Evolutionary conservation across 83 land plant species (phyloP).

Genomic region (Diphasiastrum complanatum): DNA sequence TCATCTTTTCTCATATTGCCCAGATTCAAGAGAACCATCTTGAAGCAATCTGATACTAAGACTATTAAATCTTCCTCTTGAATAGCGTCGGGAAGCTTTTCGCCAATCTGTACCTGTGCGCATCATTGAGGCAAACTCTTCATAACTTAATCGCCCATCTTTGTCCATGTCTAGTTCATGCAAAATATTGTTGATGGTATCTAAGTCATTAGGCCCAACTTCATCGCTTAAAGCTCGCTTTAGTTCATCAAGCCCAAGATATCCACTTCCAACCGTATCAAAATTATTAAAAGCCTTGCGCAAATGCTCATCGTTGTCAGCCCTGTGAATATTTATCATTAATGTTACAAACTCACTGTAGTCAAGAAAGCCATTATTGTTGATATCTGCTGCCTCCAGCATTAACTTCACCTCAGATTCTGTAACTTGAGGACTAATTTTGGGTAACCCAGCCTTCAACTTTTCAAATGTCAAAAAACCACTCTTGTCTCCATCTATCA

Average conservation of each 20-base stretch:
- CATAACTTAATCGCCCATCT: too few species aligned
- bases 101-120: too few species aligned
- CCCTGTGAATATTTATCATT: slow-evolving; percentile 56
- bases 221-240: slow-evolving; percentile 49
- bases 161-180: slow-evolving; percentile 73
- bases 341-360: slow-evolving; percentile 72
- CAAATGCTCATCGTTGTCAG: slow-evolving; percentile 70
- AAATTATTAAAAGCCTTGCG: slow-evolving; percentile 56
- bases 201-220: slow-evolving; percentile 34
- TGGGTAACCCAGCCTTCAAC: slow-evolving; percentile 5
- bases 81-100: too few species aligned
- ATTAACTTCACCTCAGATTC: slow-evolving; percentile 13
- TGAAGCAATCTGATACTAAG: too few species aligned
- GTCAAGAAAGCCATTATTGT: slow-evolving; percentile 61
- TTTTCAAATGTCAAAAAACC: neutral
- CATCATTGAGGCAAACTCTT: too few species aligned
- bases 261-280: slow-evolving; percentile 63
- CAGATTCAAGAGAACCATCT: too few species aligned
- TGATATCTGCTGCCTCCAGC: slow-evolving; percentile 52
- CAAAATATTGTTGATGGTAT: slow-evolving; percentile 54
- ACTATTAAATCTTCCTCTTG: too few species aligned
- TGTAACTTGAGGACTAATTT: slow-evolving; percentile 15
- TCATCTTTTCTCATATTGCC: too few species aligned
- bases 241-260: slow-evolving; percentile 50
- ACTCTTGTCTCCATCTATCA: neutral